phyloP scores from a whole-genome alignment of 805 yeast species.

The Candida quercuum region DNA sequence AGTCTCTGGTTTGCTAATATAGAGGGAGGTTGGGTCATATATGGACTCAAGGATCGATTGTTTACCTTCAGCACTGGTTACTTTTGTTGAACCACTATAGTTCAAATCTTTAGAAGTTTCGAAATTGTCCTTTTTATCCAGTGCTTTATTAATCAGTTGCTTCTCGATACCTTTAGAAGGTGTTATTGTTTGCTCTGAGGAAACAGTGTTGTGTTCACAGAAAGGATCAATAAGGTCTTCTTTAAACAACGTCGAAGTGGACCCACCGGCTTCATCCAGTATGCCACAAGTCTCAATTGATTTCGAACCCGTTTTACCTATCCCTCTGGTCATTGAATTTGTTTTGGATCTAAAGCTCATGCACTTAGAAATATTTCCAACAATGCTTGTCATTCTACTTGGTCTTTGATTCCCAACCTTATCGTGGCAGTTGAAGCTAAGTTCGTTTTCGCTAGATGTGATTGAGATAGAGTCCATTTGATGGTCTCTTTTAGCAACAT shows the following conservation, averaged over 20 bases:
- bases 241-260: no score
- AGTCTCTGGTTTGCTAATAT: no score
- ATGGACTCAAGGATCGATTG: background rate
- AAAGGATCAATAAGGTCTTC: no score
- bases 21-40: background rate
- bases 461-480: conserved; percentile 7
- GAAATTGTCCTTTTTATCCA: background rate
- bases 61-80: background rate
- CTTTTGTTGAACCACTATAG: background rate
- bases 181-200: no score
- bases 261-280: no score
- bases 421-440: conserved; percentile 3
- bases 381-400: conserved; percentile 3
- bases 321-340: background rate
- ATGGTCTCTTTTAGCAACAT: conserved; percentile 11
- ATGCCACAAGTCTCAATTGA: no score
- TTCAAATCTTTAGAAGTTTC: background rate
- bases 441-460: conserved; percentile 6
- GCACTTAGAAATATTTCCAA: conserved; percentile 3
- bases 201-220: no score
- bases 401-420: conserved; percentile 1
- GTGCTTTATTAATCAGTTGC: no score
- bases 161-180: no score
- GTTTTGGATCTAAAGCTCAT: background rate
- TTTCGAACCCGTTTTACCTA: no score